Base-by-base conservation (phyloP, 495 filamentous ascomycete genomes). In the Lichenothelia convexa region DNA sequence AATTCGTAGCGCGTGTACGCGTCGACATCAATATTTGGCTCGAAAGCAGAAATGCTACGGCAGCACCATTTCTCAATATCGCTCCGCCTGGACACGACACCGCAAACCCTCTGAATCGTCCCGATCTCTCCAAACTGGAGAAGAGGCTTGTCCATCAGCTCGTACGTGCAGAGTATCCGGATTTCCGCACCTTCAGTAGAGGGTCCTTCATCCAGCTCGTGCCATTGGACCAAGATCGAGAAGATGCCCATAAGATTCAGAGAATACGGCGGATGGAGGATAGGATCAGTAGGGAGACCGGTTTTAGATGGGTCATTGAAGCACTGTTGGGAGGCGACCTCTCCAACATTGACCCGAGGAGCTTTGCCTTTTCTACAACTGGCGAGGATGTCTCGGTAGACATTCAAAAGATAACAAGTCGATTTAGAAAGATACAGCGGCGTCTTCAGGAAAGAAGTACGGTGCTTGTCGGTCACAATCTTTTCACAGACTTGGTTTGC, bases 381-480 rank as follows among this genome's bases (percentile, higher is more conserved):
- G 53, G 56, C 32, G 44, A 53, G 24, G 23, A 42, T 5, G 38
- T 48, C 32, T 52, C 45, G 34, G 42, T 42, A 9, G 48, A 62
- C 31, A 35, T 50, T 8, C 35, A 48, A 5, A 34, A 39, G 5
- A 40, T 54, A 26, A 46, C 38, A 18, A 35, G 40, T 15, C 43
- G 60, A 31, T 54, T 62, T 38, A 37, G 49, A 12, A 38, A 54
- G 6, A 42, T 61, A 8, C 43, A 62, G 27, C 19, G 42, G 3
- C 46, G 41, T 4, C 49, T 80, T n/a, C 57, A 61, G 32, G 35
- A 48, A n/a, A 61, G 59, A 15, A 51, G 54, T 16, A 63, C 65
- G 9, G 56, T 77, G 0, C 44, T 87, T 5, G 67, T 87, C 7
- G 79, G 80, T 0, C 80, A 93, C 52, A 91, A 89, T 48, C 53